A percentile compares a stretch with the other conserved stretches of the same genome.
These are phyloP conservation scores for Oropetium thomaeum DNA, from an alignment of 176 grass and related monocot species.

Conservation along the genomic window DNA sequence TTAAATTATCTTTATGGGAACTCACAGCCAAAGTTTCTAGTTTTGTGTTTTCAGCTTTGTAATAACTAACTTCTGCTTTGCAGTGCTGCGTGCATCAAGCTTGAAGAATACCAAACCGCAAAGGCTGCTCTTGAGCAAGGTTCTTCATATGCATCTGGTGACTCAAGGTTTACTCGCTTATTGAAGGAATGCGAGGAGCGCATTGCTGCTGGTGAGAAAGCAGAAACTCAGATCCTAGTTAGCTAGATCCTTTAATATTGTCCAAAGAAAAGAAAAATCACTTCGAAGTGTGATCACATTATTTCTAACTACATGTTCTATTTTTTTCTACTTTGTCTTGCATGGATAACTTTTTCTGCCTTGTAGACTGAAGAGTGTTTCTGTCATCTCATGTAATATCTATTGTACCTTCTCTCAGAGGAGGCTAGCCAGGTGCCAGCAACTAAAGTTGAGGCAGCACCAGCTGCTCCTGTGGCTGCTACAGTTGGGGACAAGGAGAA, in stretches of 20 bases:
- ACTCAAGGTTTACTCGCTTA: conserved; percentile 71
- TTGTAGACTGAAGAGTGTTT: neutral
- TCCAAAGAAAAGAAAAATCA: neutral
- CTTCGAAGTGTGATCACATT: neutral
- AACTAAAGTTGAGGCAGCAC: conserved; percentile 20
- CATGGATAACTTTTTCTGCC: neutral
- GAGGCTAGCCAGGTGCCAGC: conserved; percentile 41
- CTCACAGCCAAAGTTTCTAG: neutral
- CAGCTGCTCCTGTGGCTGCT: conserved; percentile 19
- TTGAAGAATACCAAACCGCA: conserved; percentile 91
- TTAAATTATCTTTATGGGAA: neutral
- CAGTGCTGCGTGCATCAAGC: conserved; percentile 78
- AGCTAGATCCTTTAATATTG: neutral
- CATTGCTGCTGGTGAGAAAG: conserved; percentile 60
- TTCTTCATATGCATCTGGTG: conserved; percentile 53
- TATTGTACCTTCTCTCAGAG: conserved; percentile 39
- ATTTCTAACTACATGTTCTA: neutral
- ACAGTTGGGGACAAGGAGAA: conserved; percentile 29
- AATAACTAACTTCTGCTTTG: neutral
- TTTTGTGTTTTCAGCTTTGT: conserved; percentile 21
- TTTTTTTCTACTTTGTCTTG: neutral
- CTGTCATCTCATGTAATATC: neutral
- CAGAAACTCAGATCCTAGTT: neutral
- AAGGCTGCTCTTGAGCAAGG: conserved; percentile 79
- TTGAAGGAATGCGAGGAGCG: conserved; percentile 78